Evolutionary conservation across 179 eudicot species (phyloP), one percentile per base, ranked within the genome.

Genomic region (Kewa caespitosa): DNA sequence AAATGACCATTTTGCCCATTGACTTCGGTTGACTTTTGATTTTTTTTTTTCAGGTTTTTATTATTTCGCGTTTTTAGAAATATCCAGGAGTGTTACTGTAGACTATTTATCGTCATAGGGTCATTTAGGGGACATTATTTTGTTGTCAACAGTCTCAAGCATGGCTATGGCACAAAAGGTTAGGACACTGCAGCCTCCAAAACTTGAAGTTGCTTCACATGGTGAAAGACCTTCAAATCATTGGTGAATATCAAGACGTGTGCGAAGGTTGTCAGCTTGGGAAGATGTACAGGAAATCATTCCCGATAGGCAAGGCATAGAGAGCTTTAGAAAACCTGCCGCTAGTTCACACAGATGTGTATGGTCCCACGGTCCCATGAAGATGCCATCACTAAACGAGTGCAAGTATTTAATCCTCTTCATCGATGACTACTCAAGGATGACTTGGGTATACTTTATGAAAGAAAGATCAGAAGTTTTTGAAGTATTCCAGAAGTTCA

Each of bases 351-450:
- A 48, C 54, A 1, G 38, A 65, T 33, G 55, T 67, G 28, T 76
- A n/a, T n/a, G n/a, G n/a, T n/a, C n/a, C n/a, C n/a, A n/a, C n/a
- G 79, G 67, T 17, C 67, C 67, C 3, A 76, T 76, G 66, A 54
- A n/a, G 9, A 67, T 69, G 2, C n/a, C 57, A 3, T 60, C 75
- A 20, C 55, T 54, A 12, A 34, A 61, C 6, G n/a, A 48, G 25
- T 25, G 6, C 42, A 43, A 54, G 36, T 67, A 48, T 12, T 75
- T 67, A 15, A 67, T 75, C 14, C 3, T 54, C 0, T 75, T 75
- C 33, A 77, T 69, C 20, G 69, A 77, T 70, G 62, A 77, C 34
- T 41, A 27, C 18, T 25, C 57, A 8, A 37, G 41, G 38, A 77
- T 57, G 43, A 42, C 37, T 17, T 60, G 69, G 69, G 75, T 70